Evolutionary conservation across 2,329 filamentous ascomycete genomes (phyloP).

Genomic region (Camillea tinctor): DNA sequence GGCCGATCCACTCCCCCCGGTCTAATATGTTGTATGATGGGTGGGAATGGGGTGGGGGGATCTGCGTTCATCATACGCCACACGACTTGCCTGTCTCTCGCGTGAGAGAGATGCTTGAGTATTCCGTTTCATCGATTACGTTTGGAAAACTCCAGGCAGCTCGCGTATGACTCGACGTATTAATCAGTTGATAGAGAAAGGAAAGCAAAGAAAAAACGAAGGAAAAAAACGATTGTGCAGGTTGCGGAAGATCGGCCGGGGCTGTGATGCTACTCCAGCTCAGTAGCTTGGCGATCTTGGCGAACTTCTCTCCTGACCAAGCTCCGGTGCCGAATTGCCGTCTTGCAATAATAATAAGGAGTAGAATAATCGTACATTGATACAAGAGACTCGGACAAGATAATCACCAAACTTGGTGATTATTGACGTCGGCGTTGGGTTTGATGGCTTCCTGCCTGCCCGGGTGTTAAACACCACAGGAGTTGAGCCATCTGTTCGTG

Average conservation of each 20-base stretch:
- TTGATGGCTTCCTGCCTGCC: not conserved
- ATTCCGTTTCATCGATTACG: not conserved
- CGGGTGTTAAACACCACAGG: not conserved
- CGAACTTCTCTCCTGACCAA: not conserved
- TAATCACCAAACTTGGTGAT: not conserved
- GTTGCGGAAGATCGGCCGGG: not conserved
- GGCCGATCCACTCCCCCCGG: not conserved
- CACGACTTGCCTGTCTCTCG: not conserved
- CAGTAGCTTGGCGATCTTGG: not conserved
- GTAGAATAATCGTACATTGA: not conserved
- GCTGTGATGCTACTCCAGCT: not conserved
- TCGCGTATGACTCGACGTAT: not conserved
- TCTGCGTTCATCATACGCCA: not conserved
- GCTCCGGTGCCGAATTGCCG: not conserved
- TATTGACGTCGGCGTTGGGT: not conserved
- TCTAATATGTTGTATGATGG: not conserved
- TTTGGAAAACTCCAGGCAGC: not conserved
- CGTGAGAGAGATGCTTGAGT: not conserved
- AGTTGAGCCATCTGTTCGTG: not conserved
- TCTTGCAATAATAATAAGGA: not conserved
- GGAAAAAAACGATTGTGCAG: not conserved
- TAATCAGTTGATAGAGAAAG: not conserved
- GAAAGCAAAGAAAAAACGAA: too few relatives aligned
- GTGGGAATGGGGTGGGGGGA: not conserved
- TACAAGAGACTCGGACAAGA: not conserved